Evolutionary conservation across 78 protist genomes (phyloP), one percentile per base, ranked within the genome.

Genomic region (Blattamonas nauphoetae): DNA sequence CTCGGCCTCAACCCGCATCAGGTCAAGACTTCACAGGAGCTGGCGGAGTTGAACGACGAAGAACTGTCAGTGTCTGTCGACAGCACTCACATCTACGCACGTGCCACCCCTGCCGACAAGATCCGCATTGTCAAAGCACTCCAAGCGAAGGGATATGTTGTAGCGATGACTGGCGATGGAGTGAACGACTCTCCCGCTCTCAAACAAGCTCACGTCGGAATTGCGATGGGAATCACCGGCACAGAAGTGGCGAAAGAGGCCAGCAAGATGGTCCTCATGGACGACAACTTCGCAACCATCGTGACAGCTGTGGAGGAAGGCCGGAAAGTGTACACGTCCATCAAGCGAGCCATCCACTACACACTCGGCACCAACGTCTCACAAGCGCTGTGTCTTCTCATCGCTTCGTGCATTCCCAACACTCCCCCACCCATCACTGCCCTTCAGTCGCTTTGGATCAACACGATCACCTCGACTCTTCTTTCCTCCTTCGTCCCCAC

Each of bases 171-270:
- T 4, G 83, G 83, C 83, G 83, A 79, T 79, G 99, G 98, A 45
- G 98, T 96, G 80, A 96, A 97, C 88, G 99, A 97, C 45, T 91
- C 96, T 35, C 97, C 98, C 0, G 99, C 99, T 1, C 86, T 89
- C 33, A 85, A 85, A 41, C 81, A 86, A 43, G 97, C 98, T 0
- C 94, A 96, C 85, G 89, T 97, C 2, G 99, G 99, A 35, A 86
- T 96, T 1, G 98, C 98, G 35, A 97, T 97, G 99, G 99, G 99
- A 79, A 93, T 94, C 87, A 41, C 93, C 0, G 99, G 98, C 33
- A 93, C 97, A n/a, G 98, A 91, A 3, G 97, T 96, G 34, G 95
- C 97, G 79, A 94, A 95, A 88, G 95, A 87, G 64, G 98, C 98
- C 0, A 77, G 98, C 45, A 77, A 77, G 45, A 87, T 80, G 86